phyloP scores from a whole-genome alignment of 1,284 basidiomycete genomes.

The Sanguinoderma infundibulare region DNA sequence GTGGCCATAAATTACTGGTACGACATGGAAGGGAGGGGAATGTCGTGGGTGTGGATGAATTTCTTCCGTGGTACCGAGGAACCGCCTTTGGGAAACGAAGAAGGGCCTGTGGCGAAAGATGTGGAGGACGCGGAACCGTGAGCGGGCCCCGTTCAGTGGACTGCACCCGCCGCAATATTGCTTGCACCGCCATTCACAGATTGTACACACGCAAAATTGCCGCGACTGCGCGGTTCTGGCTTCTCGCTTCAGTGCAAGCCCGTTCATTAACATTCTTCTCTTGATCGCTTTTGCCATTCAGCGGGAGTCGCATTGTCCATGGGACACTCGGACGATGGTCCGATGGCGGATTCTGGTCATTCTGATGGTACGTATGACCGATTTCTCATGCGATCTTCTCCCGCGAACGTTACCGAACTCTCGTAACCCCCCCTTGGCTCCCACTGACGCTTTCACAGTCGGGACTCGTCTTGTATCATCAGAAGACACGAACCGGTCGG shows the following conservation, averaged over 20 bases:
- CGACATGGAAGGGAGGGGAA: slow-evolving; percentile 74
- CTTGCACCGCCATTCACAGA: background rate
- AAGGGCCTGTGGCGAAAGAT: slow-evolving; percentile 22
- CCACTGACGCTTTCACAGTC: background rate
- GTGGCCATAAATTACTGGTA: slow-evolving; percentile 93
- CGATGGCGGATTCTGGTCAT: background rate
- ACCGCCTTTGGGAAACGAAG: slow-evolving; percentile 42
- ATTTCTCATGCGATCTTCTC: slow-evolving; percentile 10
- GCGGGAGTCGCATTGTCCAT: background rate
- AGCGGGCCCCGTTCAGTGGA: background rate
- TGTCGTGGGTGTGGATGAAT: slow-evolving; percentile 68
- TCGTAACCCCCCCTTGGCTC: background rate
- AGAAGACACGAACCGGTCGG: background rate
- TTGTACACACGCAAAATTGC: background rate
- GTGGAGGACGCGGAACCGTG: background rate
- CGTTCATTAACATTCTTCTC: background rate
- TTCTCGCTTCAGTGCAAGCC: background rate
- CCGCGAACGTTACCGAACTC: slow-evolving; percentile 14
- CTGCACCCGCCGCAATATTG: background rate
- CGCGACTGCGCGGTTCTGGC: background rate
- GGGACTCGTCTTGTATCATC: background rate
- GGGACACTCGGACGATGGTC: background rate
- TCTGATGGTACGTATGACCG: background rate
- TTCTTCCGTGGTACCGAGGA: slow-evolving; percentile 56
- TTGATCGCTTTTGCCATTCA: background rate